Evolutionary conservation across 768 basidiomycete species (phyloP).

Genomic region (Cubamyces sp.): DNA sequence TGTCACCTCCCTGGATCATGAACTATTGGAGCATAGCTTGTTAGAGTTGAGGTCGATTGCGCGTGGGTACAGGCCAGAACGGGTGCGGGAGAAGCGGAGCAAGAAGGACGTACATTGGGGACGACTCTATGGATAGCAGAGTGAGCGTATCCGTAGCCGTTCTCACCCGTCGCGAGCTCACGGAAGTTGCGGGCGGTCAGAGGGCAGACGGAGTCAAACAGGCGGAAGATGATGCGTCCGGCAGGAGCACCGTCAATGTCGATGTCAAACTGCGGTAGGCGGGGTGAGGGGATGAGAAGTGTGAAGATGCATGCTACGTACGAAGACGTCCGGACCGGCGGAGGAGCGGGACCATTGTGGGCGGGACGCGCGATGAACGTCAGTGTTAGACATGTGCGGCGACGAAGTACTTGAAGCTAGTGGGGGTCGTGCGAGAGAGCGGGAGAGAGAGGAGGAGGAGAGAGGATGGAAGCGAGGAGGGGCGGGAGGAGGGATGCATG

Average conservation of each 20-base stretch:
- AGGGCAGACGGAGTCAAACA: conserved; percentile 84
- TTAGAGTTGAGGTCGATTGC: too few species aligned
- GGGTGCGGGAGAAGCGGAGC: background rate
- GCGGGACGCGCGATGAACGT: background rate
- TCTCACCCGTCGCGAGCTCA: conserved; percentile 68
- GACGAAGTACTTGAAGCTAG: background rate
- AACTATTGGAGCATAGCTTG: conserved; percentile 29
- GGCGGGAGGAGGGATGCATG: conserved; percentile 1
- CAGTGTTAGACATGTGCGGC: background rate
- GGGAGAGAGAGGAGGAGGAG: background rate
- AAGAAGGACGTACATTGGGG: conserved; percentile 37
- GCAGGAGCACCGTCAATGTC: conserved; percentile 60
- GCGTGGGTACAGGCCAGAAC: background rate
- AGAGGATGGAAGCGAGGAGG: background rate
- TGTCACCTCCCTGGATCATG: conserved; percentile 47
- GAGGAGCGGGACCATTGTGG: background rate
- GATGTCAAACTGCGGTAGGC: conserved; percentile 57
- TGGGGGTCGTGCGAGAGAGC: background rate
- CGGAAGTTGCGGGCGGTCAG: conserved; percentile 83
- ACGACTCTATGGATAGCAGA: conserved; percentile 68
- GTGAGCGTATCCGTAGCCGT: conserved; percentile 73
- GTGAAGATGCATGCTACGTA: conserved; percentile 7
- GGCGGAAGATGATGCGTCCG: conserved; percentile 80
- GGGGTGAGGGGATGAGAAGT: background rate
- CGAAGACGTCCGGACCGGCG: conserved; percentile 35